Conservation (phyloP, 164 flowering plant genomes). For the Houttuynia cordata region DNA sequence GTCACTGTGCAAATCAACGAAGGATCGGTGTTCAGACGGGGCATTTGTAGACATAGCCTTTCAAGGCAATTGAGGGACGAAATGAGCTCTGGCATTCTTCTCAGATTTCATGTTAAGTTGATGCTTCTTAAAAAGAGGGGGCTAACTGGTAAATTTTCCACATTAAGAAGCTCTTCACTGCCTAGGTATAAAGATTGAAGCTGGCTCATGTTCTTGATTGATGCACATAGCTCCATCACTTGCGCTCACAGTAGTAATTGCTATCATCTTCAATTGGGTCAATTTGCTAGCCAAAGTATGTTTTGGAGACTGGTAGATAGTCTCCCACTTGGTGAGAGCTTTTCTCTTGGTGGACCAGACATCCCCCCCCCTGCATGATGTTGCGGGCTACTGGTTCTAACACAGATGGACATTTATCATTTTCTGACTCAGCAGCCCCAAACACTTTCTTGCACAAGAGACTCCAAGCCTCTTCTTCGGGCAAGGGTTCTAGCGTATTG, state of each 20-base stretch:
- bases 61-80: neutral
- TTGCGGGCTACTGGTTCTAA: neutral
- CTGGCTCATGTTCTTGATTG: neutral
- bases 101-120: neutral
- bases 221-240: neutral
- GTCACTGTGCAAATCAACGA: no score
- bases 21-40: neutral
- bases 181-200: neutral
- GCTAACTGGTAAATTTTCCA: neutral
- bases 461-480: neutral
- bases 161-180: neutral
- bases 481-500: neutral
- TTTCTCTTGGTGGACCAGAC: neutral
- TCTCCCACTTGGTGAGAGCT: neutral
- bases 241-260: neutral
- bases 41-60: neutral
- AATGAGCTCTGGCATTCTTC: neutral
- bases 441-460: neutral
- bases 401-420: neutral
- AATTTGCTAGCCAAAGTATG: slow-evolving; percentile 3
- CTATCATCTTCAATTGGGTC: neutral
- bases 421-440: neutral
- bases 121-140: neutral
- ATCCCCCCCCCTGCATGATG: neutral
- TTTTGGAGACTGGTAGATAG: neutral